These are phyloP conservation scores for Phialophora tarda DNA, from an alignment of 2,329 filamentous ascomycete species.

Conservation along the genomic window DNA sequence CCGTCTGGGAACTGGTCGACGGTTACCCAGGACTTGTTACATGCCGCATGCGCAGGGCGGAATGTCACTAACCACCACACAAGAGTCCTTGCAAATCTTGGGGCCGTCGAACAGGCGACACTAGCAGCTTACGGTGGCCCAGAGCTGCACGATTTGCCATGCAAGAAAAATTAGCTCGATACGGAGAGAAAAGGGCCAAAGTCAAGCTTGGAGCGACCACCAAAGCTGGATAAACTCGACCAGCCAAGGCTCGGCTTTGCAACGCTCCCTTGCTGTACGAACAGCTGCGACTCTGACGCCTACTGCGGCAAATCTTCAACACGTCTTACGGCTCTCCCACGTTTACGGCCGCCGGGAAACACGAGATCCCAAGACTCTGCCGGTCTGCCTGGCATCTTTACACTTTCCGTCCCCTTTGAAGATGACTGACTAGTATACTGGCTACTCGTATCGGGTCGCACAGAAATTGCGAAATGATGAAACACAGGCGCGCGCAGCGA, in stretches of 20 bases:
- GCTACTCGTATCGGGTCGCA: background rate
- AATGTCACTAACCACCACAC: background rate
- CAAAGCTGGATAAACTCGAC: background rate
- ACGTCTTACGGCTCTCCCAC: background rate
- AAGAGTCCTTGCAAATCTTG: background rate
- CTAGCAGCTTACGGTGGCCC: background rate
- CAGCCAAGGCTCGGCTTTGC: background rate
- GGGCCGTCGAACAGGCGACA: background rate
- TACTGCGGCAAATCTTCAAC: background rate
- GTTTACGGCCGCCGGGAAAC: background rate
- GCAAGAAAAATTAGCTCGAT: background rate
- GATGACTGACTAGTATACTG: background rate
- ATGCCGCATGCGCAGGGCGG: background rate
- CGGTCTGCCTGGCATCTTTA: background rate
- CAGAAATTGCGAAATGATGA: conserved; percentile 1
- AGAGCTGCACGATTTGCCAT: background rate
- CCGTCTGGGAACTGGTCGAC: background rate
- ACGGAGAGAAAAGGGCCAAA: no score
- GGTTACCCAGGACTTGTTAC: background rate
- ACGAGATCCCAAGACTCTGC: background rate
- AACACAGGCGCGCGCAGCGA: background rate
- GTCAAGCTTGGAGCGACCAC: no score
- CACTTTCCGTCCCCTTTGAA: background rate
- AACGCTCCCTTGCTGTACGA: background rate
- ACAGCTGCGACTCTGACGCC: background rate